Conservation (phyloP, 2,329 filamentous ascomycete species). For the Aspergillus luchuensis region DNA sequence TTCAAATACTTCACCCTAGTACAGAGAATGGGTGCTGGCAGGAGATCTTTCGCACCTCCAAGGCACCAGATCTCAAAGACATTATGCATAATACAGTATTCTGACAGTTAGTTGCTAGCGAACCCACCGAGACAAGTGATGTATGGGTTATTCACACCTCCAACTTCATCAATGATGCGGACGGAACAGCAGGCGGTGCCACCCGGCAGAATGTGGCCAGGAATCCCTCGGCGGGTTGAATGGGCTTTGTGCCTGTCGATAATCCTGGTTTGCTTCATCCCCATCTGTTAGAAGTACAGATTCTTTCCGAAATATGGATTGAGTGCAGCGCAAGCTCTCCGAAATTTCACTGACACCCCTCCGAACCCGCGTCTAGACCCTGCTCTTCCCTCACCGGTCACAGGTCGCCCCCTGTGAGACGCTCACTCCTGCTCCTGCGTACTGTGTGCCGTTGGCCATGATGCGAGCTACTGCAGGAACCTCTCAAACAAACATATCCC, state of each 20-base stretch:
- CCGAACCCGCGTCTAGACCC: not conserved
- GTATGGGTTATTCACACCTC: not conserved
- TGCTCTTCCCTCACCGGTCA: constrained; percentile 2
- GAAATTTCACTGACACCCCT: not conserved
- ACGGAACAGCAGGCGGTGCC: constrained; percentile 13
- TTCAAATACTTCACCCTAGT: no score
- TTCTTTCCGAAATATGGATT: not conserved
- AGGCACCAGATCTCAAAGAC: no score
- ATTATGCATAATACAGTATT: not conserved
- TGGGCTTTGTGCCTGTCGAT: not conserved
- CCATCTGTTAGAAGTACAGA: not conserved
- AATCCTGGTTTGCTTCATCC: not conserved
- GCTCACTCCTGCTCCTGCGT: constrained; percentile 12
- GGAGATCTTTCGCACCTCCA: no score
- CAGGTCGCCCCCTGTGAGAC: constrained; percentile 5
- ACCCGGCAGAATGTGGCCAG: constrained; percentile 9
- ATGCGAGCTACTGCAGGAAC: constrained; percentile 32
- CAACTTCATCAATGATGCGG: not conserved
- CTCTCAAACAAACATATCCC: constrained; percentile 25
- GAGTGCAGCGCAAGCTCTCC: not conserved
- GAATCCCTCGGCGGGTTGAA: not conserved
- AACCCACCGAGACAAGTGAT: not conserved
- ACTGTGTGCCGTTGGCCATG: constrained; percentile 25
- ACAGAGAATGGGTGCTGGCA: no score
- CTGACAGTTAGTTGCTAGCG: not conserved